phyloP scores from a whole-genome alignment of 345 rosid species.

The Chamaenerion angustifolium region DNA sequence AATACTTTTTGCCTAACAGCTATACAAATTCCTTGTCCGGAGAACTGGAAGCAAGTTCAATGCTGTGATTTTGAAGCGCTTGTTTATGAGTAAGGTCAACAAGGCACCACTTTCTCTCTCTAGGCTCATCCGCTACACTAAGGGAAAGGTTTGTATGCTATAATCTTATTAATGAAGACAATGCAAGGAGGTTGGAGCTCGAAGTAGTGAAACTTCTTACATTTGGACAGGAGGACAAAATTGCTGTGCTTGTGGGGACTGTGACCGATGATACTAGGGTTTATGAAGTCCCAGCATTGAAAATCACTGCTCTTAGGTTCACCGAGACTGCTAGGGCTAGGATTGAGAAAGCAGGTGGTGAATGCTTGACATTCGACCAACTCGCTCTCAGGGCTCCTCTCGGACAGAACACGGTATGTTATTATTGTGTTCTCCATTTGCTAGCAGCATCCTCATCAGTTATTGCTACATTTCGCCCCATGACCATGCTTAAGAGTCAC shows the following conservation, averaged over 20 bases:
- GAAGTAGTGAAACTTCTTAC: not conserved
- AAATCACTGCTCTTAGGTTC: slow-evolving; percentile 72
- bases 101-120: slow-evolving; percentile 81
- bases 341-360: slow-evolving; percentile 94
- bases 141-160: slow-evolving; percentile 43
- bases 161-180: too few relatives aligned
- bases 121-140: slow-evolving; percentile 39
- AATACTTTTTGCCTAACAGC: slow-evolving; percentile 16
- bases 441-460: not conserved
- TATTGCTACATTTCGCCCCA: too few relatives aligned
- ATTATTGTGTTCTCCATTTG: not conserved
- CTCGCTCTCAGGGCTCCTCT: slow-evolving; percentile 83
- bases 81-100: slow-evolving; percentile 89
- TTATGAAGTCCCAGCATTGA: slow-evolving; percentile 69
- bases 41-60: slow-evolving; percentile 82
- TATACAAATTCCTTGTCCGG: slow-evolving; percentile 74
- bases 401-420: slow-evolving; percentile 83
- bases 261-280: slow-evolving; percentile 76
- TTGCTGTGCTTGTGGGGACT: slow-evolving; percentile 79
- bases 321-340: slow-evolving; percentile 84
- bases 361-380: slow-evolving; percentile 89
- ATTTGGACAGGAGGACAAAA: slow-evolving; percentile 44
- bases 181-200: too few relatives aligned
- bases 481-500: too few relatives aligned
- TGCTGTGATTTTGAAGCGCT: slow-evolving; percentile 75